A percentile compares a stretch with the other conserved stretches of the same genome.
Conservation (phyloP, 352 stramenopile genomes). For the Phytophthora sp. region DNA sequence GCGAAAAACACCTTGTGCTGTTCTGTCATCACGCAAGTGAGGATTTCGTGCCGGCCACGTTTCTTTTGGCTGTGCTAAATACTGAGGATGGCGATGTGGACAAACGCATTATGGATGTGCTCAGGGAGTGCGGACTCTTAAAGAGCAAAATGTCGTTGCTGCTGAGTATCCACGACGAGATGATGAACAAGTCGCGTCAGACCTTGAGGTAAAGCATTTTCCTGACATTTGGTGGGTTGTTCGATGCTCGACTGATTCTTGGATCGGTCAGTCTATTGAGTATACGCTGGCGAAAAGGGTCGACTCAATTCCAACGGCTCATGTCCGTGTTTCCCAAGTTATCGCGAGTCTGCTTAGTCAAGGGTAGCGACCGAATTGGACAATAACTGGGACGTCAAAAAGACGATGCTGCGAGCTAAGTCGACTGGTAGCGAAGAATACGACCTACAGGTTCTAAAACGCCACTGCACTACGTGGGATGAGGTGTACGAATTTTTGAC, state of each 20-base stretch:
- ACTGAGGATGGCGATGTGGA: slow-evolving; percentile 6
- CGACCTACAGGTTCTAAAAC: slow-evolving; percentile 1
- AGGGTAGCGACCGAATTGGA: slow-evolving; percentile 2
- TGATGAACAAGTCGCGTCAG: slow-evolving; percentile 1
- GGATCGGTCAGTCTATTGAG: background rate
- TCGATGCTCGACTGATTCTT: background rate
- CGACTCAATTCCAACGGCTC: no score
- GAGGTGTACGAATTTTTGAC: slow-evolving; percentile 31
- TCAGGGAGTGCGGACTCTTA: slow-evolving; percentile 1
- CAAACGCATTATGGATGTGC: slow-evolving; percentile 1
- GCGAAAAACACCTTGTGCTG: slow-evolving; percentile 7
- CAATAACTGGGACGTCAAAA: slow-evolving; percentile 1
- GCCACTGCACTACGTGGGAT: slow-evolving; percentile 23
- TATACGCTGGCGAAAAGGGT: no score
- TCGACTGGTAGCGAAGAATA: background rate
- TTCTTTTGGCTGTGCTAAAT: background rate
- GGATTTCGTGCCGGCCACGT: slow-evolving; percentile 9
- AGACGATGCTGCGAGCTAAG: slow-evolving; percentile 8
- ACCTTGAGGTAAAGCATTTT: slow-evolving; percentile 1
- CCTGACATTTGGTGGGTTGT: slow-evolving; percentile 12
- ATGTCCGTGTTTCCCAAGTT: no score
- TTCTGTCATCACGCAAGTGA: slow-evolving; percentile 13
- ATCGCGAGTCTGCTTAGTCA: no score
- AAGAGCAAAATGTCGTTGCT: slow-evolving; percentile 5
- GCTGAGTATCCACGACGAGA: slow-evolving; percentile 9